Base-by-base conservation (phyloP, 371 early-diverging fungal species). In the Mucor indicus region DNA sequence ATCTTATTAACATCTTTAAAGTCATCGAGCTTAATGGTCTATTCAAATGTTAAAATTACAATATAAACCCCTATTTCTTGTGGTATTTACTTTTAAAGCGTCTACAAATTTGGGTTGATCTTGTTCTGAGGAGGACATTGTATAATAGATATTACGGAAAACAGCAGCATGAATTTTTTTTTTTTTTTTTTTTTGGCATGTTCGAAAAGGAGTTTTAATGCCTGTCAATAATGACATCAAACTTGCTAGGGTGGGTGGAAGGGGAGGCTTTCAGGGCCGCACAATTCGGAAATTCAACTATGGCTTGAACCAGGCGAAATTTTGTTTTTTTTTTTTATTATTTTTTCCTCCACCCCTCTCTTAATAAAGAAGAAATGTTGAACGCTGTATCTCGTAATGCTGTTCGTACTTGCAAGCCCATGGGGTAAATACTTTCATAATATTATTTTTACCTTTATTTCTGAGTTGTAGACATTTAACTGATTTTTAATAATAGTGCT, bases 11-110 rank as follows among this genome's bases (percentile, higher is more conserved):
- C 48, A 17, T 71, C 57, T 41, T 69, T 68, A 27, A 75, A 69
- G 44, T 75, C 75, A 40, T 75, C 75, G 3, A 69, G 23, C 39
- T 71, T 71, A 25, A 75, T 62, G 7, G 75, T 71, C 75, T 75
- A 50, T 5, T 21, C 6, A 9, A 4, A 8, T 29, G 30, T 8
- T 29, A 8, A 12, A 29, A 29, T 8, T 29, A 29, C 30, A 12
- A 8, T 6, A 29, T 29, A 12, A 29, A 29, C 12, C 12, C 6
- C 30, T 29, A 29, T 29, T 12, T 29, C 12, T 29, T 6, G 30
- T 29, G 6, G 30, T 8, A 29, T 45, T 42, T 55, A 64, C 64
- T 49, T 64, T 64, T 24, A 64, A 52, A 9, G 64, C 64, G 16
- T 64, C 64, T 4, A 50, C 37, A 44, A 54, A 54, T 15, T 50